phyloP scores from a whole-genome alignment of 257 asterid species.

The Fraxinus americana region DNA sequence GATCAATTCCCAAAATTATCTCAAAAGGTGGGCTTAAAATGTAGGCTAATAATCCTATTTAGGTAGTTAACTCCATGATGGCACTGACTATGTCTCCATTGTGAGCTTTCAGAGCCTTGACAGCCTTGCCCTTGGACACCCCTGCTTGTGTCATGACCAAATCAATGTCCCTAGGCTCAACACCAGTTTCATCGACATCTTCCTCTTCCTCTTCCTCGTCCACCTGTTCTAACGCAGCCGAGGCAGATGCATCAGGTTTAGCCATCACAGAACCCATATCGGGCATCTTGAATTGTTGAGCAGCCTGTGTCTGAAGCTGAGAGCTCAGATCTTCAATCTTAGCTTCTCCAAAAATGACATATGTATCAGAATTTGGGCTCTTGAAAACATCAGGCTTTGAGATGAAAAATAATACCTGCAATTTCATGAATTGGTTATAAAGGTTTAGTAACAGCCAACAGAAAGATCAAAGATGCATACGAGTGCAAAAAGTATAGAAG shows the following conservation, averaged over 20 bases:
- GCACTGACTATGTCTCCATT: slow-evolving; percentile 89
- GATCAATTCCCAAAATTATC: slow-evolving; percentile 29
- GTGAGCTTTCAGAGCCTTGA: slow-evolving; percentile 77
- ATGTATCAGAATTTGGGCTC: slow-evolving; percentile 85
- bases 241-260: slow-evolving; percentile 52
- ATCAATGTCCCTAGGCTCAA: slow-evolving; percentile 77
- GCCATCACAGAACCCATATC: slow-evolving; percentile 65
- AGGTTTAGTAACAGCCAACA: neutral
- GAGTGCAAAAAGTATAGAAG: neutral
- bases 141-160: slow-evolving; percentile 95
- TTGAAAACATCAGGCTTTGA: slow-evolving; percentile 91
- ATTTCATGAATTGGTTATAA: neutral
- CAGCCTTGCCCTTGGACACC: slow-evolving; percentile 74
- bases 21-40: slow-evolving; percentile 16
- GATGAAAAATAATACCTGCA: slow-evolving; percentile 78
- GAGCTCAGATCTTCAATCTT: slow-evolving; percentile 93
- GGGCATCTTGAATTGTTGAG: slow-evolving; percentile 88
- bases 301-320: slow-evolving; percentile 94
- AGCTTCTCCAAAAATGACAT: slow-evolving; percentile 88
- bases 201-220: slow-evolving; percentile 83
- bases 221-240: slow-evolving; percentile 39
- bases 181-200: slow-evolving; percentile 71
- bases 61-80: slow-evolving; percentile 85
- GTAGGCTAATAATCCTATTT: slow-evolving; percentile 2
- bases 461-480: neutral